These are phyloP conservation scores for Hymenoscyphus occultus DNA, from an alignment of 2,329 filamentous ascomycete species.

Conservation along the genomic window DNA sequence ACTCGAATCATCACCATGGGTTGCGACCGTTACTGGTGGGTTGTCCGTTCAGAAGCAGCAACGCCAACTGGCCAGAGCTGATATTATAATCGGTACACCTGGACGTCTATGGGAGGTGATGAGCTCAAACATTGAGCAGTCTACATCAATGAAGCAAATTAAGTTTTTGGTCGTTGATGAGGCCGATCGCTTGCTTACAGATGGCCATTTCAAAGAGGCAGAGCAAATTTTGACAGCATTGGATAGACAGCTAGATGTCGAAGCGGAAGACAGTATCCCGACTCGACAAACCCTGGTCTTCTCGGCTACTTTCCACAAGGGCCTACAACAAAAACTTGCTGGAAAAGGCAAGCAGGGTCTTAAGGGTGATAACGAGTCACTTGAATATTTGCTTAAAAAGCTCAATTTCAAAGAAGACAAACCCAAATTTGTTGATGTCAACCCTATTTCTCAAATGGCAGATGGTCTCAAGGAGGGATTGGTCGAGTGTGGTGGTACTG, in stretches of 20 bases:
- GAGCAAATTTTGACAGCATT: conserved; percentile 82
- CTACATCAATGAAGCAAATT: conserved; percentile 68
- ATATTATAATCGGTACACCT: conserved; percentile 91
- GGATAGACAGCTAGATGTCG: conserved; percentile 58
- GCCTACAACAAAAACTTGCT: conserved; percentile 84
- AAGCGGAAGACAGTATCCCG: conserved; percentile 47
- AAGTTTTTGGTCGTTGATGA: conserved; percentile 89
- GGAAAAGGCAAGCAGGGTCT: conserved; percentile 64
- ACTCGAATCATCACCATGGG: conserved; percentile 59
- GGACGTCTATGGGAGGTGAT: conserved; percentile 94
- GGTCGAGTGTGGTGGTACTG: conserved; percentile 86
- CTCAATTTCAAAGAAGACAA: conserved; percentile 81
- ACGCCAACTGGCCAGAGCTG: conserved; percentile 75
- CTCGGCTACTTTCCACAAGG: conserved; percentile 92
- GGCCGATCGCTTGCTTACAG: conserved; percentile 85
- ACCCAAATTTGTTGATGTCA: conserved; percentile 89
- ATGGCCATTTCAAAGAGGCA: conserved; percentile 93
- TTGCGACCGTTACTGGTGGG: conserved; percentile 90
- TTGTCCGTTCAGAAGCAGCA: conserved; percentile 94
- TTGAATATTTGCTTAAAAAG: conserved; percentile 89
- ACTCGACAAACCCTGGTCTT: conserved; percentile 88
- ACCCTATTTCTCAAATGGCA: conserved; percentile 87
- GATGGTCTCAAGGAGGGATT: conserved; percentile 81
- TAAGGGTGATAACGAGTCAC: conserved; percentile 72
- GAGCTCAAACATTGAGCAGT: conserved; percentile 67